Evolutionary conservation across 306 rosid genomes (phyloP).

Genomic region (Glycine tomentella): DNA sequence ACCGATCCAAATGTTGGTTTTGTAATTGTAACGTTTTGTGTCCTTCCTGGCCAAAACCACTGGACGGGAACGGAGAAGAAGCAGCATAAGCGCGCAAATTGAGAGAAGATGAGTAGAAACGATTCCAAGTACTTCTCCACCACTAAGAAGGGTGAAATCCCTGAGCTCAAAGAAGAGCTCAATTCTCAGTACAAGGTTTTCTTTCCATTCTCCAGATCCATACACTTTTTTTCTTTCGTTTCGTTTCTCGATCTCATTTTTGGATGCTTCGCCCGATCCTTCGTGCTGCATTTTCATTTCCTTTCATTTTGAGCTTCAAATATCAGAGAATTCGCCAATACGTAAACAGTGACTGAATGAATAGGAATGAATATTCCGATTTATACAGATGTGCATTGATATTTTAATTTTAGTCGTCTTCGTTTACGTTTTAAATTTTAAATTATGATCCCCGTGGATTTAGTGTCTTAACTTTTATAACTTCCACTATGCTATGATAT

Average conservation of each 20-base stretch:
- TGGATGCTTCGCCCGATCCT: slow-evolving; percentile 25
- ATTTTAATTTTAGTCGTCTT: neutral
- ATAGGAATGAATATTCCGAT: neutral
- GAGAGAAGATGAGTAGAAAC: slow-evolving; percentile 84
- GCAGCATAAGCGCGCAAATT: neutral
- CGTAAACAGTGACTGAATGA: neutral
- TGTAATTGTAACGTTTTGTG: too few species aligned
- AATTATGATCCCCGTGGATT: neutral
- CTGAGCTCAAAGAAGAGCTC: slow-evolving; percentile 99
- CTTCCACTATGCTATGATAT: neutral
- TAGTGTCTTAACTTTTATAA: neutral
- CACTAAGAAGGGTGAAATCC: slow-evolving; percentile 99
- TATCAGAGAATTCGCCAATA: neutral
- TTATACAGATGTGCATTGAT: slow-evolving; percentile 19
- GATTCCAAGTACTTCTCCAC: slow-evolving; percentile 99
- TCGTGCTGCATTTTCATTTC: neutral
- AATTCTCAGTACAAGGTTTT: slow-evolving; percentile 99
- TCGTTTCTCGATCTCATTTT: slow-evolving; percentile 38
- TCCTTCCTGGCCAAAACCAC: too few species aligned
- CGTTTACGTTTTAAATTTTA: neutral
- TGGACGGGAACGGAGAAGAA: neutral
- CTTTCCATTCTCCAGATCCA: slow-evolving; percentile 44
- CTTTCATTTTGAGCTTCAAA: neutral
- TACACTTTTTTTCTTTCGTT: slow-evolving; percentile 1
- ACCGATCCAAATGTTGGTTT: too few species aligned